Evolutionary conservation across 1,284 basidiomycete species (phyloP), one percentile per base, ranked within the genome.

Genomic region (Retiboletus flavoniger): DNA sequence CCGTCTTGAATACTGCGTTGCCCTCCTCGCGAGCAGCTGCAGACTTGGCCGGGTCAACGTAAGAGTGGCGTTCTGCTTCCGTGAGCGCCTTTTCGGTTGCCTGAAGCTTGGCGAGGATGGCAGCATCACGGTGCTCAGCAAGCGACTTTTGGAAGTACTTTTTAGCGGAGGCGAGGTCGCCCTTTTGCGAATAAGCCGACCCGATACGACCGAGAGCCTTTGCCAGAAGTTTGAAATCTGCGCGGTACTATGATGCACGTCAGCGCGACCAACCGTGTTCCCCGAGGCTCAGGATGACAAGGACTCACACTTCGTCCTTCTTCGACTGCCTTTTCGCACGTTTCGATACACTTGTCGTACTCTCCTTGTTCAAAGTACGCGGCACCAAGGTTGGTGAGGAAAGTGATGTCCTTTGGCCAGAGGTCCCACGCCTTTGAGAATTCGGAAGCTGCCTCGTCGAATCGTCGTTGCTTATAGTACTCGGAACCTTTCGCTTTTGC

Each of bases 111-210:
- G 85, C 85, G 55, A 99, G 84, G 58, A 96, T 80, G 64, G 96
- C 91, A 14, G 97, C 90, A 7, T 96, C 98, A 56, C 97, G 92
- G 74, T 99, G 97, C 74, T 99, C 97, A 4, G 95, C 91, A 48
- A 99, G 82, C 8, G 93, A 95, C 74, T 96, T 96, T 65, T 91
- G 78, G 76, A 83, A 95, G 78, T 83, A 94, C 72, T 92, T 94
- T 80, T 95, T 87, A 13, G 95, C 95, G 44, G 82, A 81, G 7
- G 72, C 69, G 24, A 90, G 74, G 71, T 99, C 93, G 51, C 78
- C 83, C 71, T 92, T 91, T 75, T 91, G 92, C 53, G 83, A 75
- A 75, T 95, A 94, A 0, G 95, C 84, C 8, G 85, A 85, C 11
- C 96, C 97, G 55, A 91, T 88, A 39, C 97, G 91, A 11, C 93